phyloP scores from a whole-genome alignment of 345 rosid species.

The Syzygium grande region DNA sequence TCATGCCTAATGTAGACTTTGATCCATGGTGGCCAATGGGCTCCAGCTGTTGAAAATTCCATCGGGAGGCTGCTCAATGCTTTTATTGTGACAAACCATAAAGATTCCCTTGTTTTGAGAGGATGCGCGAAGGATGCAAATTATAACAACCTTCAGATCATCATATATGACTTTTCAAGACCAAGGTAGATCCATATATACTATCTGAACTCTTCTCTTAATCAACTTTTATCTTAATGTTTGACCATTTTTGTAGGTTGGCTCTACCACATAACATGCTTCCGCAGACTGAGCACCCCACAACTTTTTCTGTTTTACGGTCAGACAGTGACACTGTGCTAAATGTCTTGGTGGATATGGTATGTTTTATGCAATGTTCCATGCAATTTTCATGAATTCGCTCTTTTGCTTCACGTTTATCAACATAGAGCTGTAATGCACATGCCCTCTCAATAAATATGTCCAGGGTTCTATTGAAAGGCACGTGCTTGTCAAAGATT shows the following conservation, averaged over 20 bases:
- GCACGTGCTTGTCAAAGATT: conserved; percentile 87
- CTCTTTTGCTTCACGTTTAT: not conserved
- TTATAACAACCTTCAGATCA: conserved; percentile 58
- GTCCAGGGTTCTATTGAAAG: conserved; percentile 75
- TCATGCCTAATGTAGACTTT: conserved; percentile 38
- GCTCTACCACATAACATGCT: conserved; percentile 60
- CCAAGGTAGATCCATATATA: conserved; percentile 43
- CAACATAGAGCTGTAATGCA: not conserved
- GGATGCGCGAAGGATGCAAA: conserved; percentile 63
- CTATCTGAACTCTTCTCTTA: not conserved
- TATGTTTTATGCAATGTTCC: conserved; percentile 14
- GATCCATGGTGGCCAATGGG: conserved; percentile 77
- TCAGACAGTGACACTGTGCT: conserved; percentile 70
- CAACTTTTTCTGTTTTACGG: conserved; percentile 58
- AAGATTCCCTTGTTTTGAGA: conserved; percentile 60
- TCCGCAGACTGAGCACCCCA: conserved; percentile 82
- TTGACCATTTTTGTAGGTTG: conserved; percentile 44
- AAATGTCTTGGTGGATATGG: conserved; percentile 93
- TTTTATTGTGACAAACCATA: conserved; percentile 83
- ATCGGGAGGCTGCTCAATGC: conserved; percentile 83
- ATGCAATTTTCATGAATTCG: not conserved
- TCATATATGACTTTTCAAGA: conserved; percentile 81
- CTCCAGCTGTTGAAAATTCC: conserved; percentile 83
- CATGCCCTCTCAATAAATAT: not conserved
- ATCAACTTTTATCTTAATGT: not conserved